These are phyloP conservation scores for Colletotrichum cuscutae DNA, from an alignment of 2,329 filamentous ascomycete species.

Conservation along the genomic window DNA sequence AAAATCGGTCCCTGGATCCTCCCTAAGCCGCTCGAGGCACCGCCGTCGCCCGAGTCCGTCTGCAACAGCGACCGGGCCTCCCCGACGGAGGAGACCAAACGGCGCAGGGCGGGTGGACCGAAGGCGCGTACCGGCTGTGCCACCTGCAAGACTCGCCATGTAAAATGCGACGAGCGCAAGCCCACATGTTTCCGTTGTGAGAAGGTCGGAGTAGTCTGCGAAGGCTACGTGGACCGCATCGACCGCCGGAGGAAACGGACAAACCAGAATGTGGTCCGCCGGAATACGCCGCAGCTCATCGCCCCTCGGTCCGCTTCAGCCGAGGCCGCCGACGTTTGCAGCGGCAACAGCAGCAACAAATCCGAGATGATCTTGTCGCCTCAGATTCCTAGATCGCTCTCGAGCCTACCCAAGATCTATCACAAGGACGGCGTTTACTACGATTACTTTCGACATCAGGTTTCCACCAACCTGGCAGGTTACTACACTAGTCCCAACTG, in stretches of 20 bases:
- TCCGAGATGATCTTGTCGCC: neutral
- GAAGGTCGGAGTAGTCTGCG: slow-evolving; percentile 21
- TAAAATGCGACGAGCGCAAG: slow-evolving; percentile 44
- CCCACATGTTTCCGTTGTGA: slow-evolving; percentile 37
- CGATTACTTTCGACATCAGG: slow-evolving; percentile 22
- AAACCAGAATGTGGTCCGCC: neutral
- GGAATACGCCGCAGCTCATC: slow-evolving; percentile 3
- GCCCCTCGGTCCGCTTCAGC: neutral
- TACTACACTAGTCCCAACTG: slow-evolving; percentile 21
- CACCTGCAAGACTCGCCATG: slow-evolving; percentile 40
- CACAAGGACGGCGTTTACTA: slow-evolving; percentile 22
- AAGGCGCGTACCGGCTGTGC: slow-evolving; percentile 34
- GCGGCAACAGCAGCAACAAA: neutral
- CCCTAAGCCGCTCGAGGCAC: slow-evolving; percentile 1
- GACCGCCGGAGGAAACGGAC: neutral
- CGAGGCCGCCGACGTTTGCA: neutral
- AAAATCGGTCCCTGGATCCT: slow-evolving; percentile 13
- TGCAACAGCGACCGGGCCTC: slow-evolving; percentile 1
- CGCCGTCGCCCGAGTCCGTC: neutral
- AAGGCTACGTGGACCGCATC: slow-evolving; percentile 24
- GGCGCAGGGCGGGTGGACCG: slow-evolving; percentile 20
- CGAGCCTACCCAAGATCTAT: slow-evolving; percentile 5
- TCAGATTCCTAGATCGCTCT: neutral
- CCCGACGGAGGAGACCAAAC: slow-evolving; percentile 14
- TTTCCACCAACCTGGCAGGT: slow-evolving; percentile 12